Conservation (phyloP, 306 rosid genomes). For the Oxytropis ochrocephala region DNA sequence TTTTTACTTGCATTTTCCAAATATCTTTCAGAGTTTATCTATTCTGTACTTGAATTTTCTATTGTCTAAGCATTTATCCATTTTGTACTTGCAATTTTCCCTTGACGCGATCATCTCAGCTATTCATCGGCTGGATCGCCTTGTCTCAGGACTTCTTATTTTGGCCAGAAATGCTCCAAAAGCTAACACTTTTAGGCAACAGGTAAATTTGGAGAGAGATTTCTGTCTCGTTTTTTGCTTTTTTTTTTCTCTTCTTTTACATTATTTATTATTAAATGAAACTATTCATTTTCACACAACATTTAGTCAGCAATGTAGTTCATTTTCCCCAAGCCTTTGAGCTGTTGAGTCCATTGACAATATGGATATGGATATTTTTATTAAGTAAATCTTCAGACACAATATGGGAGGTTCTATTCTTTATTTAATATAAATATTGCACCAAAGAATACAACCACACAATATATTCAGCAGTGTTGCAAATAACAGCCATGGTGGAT, state of each 20-base stretch:
- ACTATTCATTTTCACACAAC: neutral
- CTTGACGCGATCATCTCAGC: slow-evolving; percentile 65
- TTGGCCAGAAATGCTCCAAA: slow-evolving; percentile 81
- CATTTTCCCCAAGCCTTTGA: neutral
- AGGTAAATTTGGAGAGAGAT: slow-evolving; percentile 37
- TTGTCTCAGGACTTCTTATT: slow-evolving; percentile 95
- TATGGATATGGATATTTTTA: neutral
- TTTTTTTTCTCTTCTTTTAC: neutral
- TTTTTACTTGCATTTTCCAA: slow-evolving; percentile 21
- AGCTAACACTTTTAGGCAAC: slow-evolving; percentile 85
- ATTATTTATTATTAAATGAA: neutral
- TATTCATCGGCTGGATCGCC: slow-evolving; percentile 86
- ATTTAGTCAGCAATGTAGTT: neutral
- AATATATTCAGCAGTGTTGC: no score
- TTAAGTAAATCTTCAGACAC: neutral
- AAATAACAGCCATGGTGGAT: no score
- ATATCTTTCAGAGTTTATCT: neutral
- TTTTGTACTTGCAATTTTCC: slow-evolving; percentile 29
- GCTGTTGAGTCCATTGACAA: neutral
- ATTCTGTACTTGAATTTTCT: slow-evolving; percentile 15
- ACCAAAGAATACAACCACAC: neutral
- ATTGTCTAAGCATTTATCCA: neutral
- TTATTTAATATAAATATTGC: neutral
- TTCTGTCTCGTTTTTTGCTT: neutral
- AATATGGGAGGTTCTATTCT: neutral